Conservation (phyloP, 2,329 filamentous ascomycete species). For the Venturia asperata region DNA sequence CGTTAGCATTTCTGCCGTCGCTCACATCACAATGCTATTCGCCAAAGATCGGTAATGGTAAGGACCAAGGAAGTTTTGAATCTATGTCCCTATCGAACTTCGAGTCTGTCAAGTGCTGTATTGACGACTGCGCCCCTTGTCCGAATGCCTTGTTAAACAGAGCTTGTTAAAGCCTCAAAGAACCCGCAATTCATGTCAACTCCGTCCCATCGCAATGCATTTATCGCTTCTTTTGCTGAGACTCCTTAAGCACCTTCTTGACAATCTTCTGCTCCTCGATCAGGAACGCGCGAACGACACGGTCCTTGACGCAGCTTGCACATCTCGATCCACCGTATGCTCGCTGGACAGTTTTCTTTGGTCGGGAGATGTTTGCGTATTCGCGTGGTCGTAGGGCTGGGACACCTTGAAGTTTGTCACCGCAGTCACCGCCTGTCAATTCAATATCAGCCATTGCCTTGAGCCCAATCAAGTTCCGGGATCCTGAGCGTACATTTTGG, state of each 20-base stretch:
- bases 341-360: slow-evolving; percentile 98
- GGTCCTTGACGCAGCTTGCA: slow-evolving; percentile 97
- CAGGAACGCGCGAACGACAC: slow-evolving; percentile 95
- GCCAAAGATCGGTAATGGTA: background rate
- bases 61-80: slow-evolving; percentile 8
- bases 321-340: slow-evolving; percentile 98
- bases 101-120: background rate
- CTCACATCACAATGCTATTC: background rate
- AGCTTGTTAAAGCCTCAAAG: background rate
- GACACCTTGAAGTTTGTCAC: slow-evolving; percentile 92
- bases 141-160: slow-evolving; percentile 8
- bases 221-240: slow-evolving; percentile 20
- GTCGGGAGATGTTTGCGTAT: slow-evolving; percentile 94
- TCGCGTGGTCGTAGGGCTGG: slow-evolving; percentile 97
- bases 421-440: slow-evolving; percentile 70
- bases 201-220: slow-evolving; percentile 9
- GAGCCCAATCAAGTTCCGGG: background rate
- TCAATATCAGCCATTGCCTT: slow-evolving; percentile 20
- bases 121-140: background rate
- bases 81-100: slow-evolving; percentile 1
- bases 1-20: background rate
- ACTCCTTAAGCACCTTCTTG: slow-evolving; percentile 99
- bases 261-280: slow-evolving; percentile 99
- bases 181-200: slow-evolving; percentile 14
- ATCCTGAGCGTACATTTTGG: slow-evolving; percentile 65